Evolutionary conservation across 1,284 basidiomycete genomes (phyloP), one percentile per base, ranked within the genome.

Genomic region (Leucoagaricus sp.): DNA sequence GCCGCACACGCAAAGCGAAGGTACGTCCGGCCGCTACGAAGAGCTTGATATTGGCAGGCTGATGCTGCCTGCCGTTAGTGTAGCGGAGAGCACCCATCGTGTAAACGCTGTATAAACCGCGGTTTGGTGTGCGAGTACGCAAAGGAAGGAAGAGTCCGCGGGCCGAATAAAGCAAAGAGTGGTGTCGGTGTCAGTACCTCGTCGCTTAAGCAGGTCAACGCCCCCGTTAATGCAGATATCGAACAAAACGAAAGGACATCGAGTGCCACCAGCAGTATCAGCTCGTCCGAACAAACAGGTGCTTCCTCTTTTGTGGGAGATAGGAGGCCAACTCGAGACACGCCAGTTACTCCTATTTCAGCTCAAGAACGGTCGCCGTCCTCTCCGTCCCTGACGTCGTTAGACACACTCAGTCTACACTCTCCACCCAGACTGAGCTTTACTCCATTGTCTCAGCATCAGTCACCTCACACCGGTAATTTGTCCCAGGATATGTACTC

Each of bases 1-100:
- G 85, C 65, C 73, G 84, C 9, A 76, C 76, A 4, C 71, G 85
- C 47, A 87, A 86, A 67, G 84, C 83, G 45, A 87, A 86, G 74
- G 85, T 86, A 63, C 65, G 69, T 63, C 54, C 53, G 31, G 48
- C 33, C 6, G 34, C n/a, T 45, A 13, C n/a, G n/a, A n/a, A 53
- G 19, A 29, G 44, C 45, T 13, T 26, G 25, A 28, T 45, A 26
- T 49, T 45, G 29, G 31, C 33, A 13, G 7, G 46, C 23, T 28
- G 15, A 34, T 15, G 7, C 34, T 25, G 34, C 46, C 28, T 10
- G 7, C 17, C 28, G 62, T 44, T 63, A 85, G 82, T 85, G 83
- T 65, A 82, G 78, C 59, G 83, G 84, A 29, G 82, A 82, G 50
- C 81, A 82, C 55, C 82, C 84, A 0, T 69, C 79, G 0, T 85